Evolutionary conservation across 2,329 filamentous ascomycete species (phyloP), one percentile per base, ranked within the genome.

Genomic region (Proliferodiscus dingleyae): DNA sequence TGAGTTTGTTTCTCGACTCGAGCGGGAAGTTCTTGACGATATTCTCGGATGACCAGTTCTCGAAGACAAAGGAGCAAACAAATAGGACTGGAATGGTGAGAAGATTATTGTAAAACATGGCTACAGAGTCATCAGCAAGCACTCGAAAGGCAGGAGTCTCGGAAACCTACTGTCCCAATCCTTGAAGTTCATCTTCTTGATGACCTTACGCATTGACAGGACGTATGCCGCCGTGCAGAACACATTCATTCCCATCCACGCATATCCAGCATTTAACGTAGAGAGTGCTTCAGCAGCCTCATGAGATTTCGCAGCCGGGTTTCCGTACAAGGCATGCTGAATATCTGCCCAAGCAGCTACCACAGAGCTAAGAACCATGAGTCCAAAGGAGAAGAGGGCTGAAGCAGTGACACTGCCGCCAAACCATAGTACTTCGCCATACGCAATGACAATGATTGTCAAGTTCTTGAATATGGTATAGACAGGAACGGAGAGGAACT

Each of bases 401-500:
- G 95, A 81, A 37, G 84, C 80, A 13, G 87, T 90, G 49, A 98
- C 91, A 39, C 83, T 89, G 63, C 91, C 91, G 51, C 93, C 93
- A 59, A 98, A 98, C 90, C 91, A 97, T 43, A 98, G 78, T 23
- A 98, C 91, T 71, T 98, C 93, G 58, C 93, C 93, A 59, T 98
- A 98, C 45, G 93, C 93, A 62, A 97, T 98, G 55, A 97, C 82
- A 61, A 98, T 97, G 67, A 95, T 98, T 51, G 93, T 97, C 73
- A 98, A 70, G 72, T 98, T 98, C 79, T 98, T 98, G 79, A 98
- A 98, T 66, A 98, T 98, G 45, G 93, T 98, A 72, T 98, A 98
- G 21, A 98, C 93, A 19, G 93, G 93, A 45, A 98, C 95, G 24
- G 90, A 96, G 51, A 98, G 85, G 70, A 84, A 97, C 70, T 96